These are phyloP conservation scores for Diutina rugosa DNA, from an alignment of 1,139 yeast genomes.

Conservation along the genomic window DNA sequence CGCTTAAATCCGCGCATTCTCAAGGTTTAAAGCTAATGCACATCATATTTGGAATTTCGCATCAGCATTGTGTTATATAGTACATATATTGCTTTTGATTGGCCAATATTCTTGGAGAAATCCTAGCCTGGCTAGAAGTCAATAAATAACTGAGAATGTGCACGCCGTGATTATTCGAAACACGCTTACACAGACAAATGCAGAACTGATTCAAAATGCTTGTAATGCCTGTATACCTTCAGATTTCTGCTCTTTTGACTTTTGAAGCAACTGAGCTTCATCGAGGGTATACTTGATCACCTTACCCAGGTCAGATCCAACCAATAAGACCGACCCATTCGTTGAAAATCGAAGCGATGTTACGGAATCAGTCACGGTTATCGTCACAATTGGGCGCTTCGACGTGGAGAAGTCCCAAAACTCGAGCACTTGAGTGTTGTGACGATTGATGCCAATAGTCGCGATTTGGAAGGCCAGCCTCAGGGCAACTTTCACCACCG, in stretches of 20 bases:
- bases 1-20: no score
- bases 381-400: neutral
- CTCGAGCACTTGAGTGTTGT: neutral
- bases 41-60: no score
- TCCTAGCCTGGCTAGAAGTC: no score
- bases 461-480: neutral
- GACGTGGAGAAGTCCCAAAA: neutral
- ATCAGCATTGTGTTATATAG: no score
- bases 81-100: no score
- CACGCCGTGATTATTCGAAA: no score
- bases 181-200: no score
- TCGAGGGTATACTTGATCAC: neutral
- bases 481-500: neutral
- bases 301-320: neutral
- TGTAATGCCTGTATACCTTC: neutral
- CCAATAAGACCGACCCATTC: neutral
- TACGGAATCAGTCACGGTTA: neutral
- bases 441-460: neutral
- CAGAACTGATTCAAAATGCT: neutral
- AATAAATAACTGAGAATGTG: no score
- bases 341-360: neutral
- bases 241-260: neutral
- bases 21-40: no score
- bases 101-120: no score
- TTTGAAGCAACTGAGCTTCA: neutral